Evolutionary conservation across 805 yeast genomes (phyloP), one percentile per base, ranked within the genome.

Genomic region (Hanseniaspora lindneri): DNA sequence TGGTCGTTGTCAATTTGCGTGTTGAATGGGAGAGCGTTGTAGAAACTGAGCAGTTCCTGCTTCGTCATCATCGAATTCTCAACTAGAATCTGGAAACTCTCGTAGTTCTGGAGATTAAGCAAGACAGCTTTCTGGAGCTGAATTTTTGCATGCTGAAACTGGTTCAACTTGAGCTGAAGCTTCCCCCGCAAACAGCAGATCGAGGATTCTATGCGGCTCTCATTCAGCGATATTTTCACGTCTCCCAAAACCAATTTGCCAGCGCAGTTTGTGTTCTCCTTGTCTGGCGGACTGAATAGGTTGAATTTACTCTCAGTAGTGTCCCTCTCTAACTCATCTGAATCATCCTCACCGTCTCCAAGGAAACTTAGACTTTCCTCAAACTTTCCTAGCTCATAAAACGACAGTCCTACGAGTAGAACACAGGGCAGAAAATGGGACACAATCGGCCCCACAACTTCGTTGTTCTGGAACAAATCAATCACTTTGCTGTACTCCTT

Each of bases 61-160:
- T 96, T 95, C 0, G 92, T 75, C 64, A 89, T 66, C 56, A 86
- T 71, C 58, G 80, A 80, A 55, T 82, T 81, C 37, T 73, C 66
- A 1, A 83, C 73, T 44, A 89, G 71, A 59, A 83, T 87, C 56
- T 83, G 76, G 60, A 86, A 86, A 0, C 97, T 96, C 55, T 89
- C 98, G 61, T 70, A 89, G 63, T 96, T 92, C 61, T 87, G 85
- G 7, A 83, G 87, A 62, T 89, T 97, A 1, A 84, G 85, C 54
- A 76, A 56, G 0, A 88, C 78, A 1, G 97, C 96, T 58, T 86
- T 95, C 58, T 79, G 77, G 57, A 78, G 87, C 46, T 92, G 81
- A 47, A 83, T 87, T 57, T 83, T 86, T 0, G 97, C 97, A 53
- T 74, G 71, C 19, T 82, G 92, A 57, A 84, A 80, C 63, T 84